Base-by-base conservation (phyloP, 169 alveolate genomes). In the Toxoplasma gondii region DNA sequence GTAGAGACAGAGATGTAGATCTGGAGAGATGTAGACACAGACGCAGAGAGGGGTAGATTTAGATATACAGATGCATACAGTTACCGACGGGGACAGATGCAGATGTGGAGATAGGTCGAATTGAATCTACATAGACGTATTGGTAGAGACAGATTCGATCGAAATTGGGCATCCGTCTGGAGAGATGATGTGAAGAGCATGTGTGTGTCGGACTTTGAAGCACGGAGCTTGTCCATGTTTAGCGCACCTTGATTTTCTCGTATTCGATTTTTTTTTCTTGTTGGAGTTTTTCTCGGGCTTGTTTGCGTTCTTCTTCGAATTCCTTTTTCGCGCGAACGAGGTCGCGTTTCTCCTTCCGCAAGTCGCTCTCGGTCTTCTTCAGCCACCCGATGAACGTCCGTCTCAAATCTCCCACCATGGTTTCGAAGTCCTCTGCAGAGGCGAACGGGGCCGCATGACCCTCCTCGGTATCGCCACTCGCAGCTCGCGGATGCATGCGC, bases 321-420 rank as follows among this genome's bases (percentile, higher is more conserved):
- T 96, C 96, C 80, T 92, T 91, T 58, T 94, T 96, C 93, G 96
- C 98, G 90, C 95, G 88, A 92, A 93, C 96, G 64, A 97, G 91
- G 49, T 95, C 98, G 24, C 90, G 53, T 31, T 82, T 88, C 92
- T 58, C 97, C 82, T 88, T 31, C n/a, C 44, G 16, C 83, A 93
- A 70, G 36, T 96, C 96, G 90, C 95, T 94, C 67, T 97, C 98
- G 1, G 98, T 96, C 92, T 97, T 97, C 92, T 96, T 97, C 84
- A 97, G 95, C 98, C 98, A 97, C 92, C 97, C 91, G 10, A 97
- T 95, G 96, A 97, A 97, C 34, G 98, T 96, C 78, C 98, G 95
- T 69, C 98, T 91, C 93, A 97, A 92, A 95, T 97, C 98, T 78
- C 97, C 96, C n/a, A 97, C 98, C 98, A 97, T 97, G 31, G 91